These are phyloP conservation scores for Fusarium sp. DNA, from an alignment of 2,329 filamentous ascomycete species.

Conservation along the genomic window DNA sequence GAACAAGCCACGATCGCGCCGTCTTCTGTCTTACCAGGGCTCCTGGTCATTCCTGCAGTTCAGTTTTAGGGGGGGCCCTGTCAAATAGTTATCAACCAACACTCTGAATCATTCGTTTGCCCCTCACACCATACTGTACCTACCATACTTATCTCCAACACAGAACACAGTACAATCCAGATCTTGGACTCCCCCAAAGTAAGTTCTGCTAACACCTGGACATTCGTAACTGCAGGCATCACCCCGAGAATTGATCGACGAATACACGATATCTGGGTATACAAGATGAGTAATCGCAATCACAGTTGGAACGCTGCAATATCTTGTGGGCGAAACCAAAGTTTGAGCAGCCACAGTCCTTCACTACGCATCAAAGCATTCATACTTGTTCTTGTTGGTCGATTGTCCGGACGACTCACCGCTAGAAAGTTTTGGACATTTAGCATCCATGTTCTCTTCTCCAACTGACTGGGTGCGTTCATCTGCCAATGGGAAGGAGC, in stretches of 20 bases:
- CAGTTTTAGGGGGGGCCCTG: background rate
- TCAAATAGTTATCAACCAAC: background rate
- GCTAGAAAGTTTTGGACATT: constrained; percentile 18
- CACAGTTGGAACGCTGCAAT: background rate
- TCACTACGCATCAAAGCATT: background rate
- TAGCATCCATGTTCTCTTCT: background rate
- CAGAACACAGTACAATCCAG: background rate
- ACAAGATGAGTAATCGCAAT: background rate
- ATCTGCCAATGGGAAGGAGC: background rate
- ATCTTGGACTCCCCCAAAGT: constrained; percentile 3
- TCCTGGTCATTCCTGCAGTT: background rate
- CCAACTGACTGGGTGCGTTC: background rate
- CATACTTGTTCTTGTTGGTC: background rate
- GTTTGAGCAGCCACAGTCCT: background rate
- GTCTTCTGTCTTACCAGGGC: background rate
- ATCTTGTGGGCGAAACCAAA: background rate
- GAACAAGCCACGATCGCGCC: constrained; percentile 34
- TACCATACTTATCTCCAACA: background rate
- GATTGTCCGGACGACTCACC: constrained; percentile 25
- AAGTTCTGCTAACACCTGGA: background rate
- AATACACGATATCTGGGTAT: background rate
- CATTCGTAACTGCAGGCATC: constrained; percentile 4
- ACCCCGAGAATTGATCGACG: constrained; percentile 9
- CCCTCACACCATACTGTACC: background rate
- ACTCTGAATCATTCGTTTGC: background rate